These are phyloP conservation scores for Pichia sp. DNA, from an alignment of 1,139 yeast species.

Conservation along the genomic window DNA sequence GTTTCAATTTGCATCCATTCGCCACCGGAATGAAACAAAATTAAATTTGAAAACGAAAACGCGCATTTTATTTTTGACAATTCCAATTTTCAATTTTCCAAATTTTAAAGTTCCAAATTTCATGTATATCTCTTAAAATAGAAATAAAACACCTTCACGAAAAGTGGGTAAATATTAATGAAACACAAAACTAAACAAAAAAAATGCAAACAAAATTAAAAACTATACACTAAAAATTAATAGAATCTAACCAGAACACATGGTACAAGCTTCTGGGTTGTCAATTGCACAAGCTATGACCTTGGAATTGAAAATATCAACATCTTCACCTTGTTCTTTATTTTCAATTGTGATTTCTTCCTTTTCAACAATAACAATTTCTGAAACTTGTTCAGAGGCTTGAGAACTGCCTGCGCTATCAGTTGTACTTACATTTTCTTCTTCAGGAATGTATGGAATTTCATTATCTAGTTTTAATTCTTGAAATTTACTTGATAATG, in stretches of 20 bases:
- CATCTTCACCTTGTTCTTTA: slow-evolving; percentile 27
- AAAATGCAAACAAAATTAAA: neutral
- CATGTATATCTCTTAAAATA: neutral
- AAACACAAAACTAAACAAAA: neutral
- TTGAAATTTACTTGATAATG: slow-evolving; percentile 22
- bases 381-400: neutral
- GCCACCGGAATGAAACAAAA: neutral
- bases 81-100: neutral
- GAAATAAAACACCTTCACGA: neutral
- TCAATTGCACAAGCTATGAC: slow-evolving; percentile 95
- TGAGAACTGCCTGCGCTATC: neutral
- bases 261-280: slow-evolving; percentile 95
- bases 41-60: neutral
- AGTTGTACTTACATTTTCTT: neutral
- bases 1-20: neutral
- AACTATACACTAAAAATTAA: neutral
- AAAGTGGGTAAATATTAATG: neutral
- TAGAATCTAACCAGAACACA: slow-evolving; percentile 82
- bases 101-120: too few species aligned
- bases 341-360: slow-evolving; percentile 21
- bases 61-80: neutral
- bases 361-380: slow-evolving; percentile 21
- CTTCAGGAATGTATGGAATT: slow-evolving; percentile 19
- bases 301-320: slow-evolving; percentile 84
- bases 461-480: slow-evolving; percentile 23